phyloP scores from a whole-genome alignment of 441 rosid species.

The Erysimum cheiri region DNA sequence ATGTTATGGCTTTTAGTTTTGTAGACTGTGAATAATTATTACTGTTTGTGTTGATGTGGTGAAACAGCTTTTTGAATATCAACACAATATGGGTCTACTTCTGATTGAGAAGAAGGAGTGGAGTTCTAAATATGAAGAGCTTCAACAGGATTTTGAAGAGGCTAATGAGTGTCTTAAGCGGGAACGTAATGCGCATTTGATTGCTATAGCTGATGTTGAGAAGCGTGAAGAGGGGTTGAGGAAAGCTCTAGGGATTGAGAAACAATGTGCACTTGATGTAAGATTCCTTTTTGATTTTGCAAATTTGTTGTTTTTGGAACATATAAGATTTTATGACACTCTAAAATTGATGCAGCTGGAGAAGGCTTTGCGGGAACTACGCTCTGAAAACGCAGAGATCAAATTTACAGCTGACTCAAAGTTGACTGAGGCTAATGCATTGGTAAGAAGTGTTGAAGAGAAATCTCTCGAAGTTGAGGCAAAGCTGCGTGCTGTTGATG shows the following conservation, averaged over 20 bases:
- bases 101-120: conserved; percentile 93
- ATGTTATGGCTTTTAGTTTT: conserved; percentile 27
- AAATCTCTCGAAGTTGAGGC: conserved; percentile 88
- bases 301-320: background rate
- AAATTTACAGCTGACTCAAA: conserved; percentile 92
- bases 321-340: conserved; percentile 1
- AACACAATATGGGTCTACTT: conserved; percentile 93
- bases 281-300: conserved; percentile 37
- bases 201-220: conserved; percentile 77
- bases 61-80: conserved; percentile 87
- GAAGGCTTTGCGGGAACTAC: conserved; percentile 85
- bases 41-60: conserved; percentile 27
- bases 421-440: conserved; percentile 87
- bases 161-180: conserved; percentile 65
- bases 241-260: conserved; percentile 91
- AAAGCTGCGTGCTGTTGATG: conserved; percentile 84
- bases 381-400: conserved; percentile 84
- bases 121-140: conserved; percentile 72
- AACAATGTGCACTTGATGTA: conserved; percentile 91
- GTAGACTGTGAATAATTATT: background rate
- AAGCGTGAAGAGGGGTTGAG: conserved; percentile 81
- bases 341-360: conserved; percentile 63
- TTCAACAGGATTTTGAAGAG: conserved; percentile 60
- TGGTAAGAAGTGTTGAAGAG: conserved; percentile 76
- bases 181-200: conserved; percentile 75